Conservation (phyloP, 2,329 filamentous ascomycete genomes). For the Lasiodiplodia hormozganensis region DNA sequence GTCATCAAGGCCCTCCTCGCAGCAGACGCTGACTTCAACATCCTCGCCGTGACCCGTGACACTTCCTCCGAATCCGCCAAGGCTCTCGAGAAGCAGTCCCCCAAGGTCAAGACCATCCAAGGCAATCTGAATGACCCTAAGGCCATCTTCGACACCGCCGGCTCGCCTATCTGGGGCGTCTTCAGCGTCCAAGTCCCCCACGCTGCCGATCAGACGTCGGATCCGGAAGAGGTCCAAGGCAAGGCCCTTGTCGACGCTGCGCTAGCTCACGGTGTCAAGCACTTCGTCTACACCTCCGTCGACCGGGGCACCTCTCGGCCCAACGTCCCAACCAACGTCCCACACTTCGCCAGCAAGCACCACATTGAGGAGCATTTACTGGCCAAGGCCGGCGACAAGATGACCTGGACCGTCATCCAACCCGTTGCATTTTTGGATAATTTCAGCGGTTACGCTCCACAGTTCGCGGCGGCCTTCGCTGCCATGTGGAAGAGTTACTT, state of each 20-base stretch:
- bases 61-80: constrained; percentile 56
- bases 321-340: constrained; percentile 60
- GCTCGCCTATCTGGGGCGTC: constrained; percentile 45
- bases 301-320: constrained; percentile 50
- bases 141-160: constrained; percentile 57
- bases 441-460: constrained; percentile 51
- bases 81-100: constrained; percentile 52
- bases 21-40: constrained; percentile 50
- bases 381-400: constrained; percentile 47
- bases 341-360: constrained; percentile 68
- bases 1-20: constrained; percentile 48
- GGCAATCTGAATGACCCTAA: constrained; percentile 61
- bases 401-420: constrained; percentile 66
- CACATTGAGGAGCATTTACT: constrained; percentile 66
- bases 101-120: constrained; percentile 60
- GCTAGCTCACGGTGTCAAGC: constrained; percentile 39
- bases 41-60: constrained; percentile 65
- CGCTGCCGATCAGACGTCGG: constrained; percentile 31
- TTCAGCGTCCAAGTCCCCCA: constrained; percentile 39
- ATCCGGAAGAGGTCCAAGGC: constrained; percentile 44
- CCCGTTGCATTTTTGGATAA: constrained; percentile 69
- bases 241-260: constrained; percentile 47
- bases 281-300: constrained; percentile 48
- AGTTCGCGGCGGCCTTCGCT: constrained; percentile 42
- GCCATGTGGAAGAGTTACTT: constrained; percentile 44